These are phyloP conservation scores for Trichoderma simmonsii DNA, from an alignment of 2,329 filamentous ascomycete species.

Conservation along the genomic window DNA sequence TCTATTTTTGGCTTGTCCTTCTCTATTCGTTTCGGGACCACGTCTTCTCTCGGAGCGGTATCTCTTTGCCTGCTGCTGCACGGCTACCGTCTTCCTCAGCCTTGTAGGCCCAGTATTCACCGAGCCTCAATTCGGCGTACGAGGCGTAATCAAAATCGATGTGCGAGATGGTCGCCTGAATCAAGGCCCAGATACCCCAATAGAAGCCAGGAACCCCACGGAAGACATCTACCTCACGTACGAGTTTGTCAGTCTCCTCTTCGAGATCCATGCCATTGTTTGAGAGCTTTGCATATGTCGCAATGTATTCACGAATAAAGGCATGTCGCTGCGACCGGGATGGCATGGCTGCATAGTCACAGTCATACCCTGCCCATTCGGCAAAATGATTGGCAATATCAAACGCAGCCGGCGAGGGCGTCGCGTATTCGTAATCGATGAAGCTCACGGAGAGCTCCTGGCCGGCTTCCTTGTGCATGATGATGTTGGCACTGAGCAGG, in stretches of 20 bases:
- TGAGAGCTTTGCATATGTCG: slow-evolving; percentile 62
- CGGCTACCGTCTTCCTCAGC: slow-evolving; percentile 66
- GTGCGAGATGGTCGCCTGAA: slow-evolving; percentile 88
- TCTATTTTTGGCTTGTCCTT: slow-evolving; percentile 13
- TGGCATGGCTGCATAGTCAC: slow-evolving; percentile 81
- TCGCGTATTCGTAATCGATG: slow-evolving; percentile 98
- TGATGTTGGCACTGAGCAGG: slow-evolving; percentile 93
- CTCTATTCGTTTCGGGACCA: slow-evolving; percentile 56
- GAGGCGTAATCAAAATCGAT: slow-evolving; percentile 96
- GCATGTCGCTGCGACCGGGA: slow-evolving; percentile 70
- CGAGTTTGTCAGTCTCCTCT: slow-evolving; percentile 65
- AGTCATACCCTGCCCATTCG: slow-evolving; percentile 97
- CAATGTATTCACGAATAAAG: slow-evolving; percentile 82
- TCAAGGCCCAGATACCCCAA: slow-evolving; percentile 93
- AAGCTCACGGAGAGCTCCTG: slow-evolving; percentile 57
- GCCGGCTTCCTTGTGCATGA: slow-evolving; percentile 57
- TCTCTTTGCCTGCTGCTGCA: slow-evolving; percentile 48
- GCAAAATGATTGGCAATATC: slow-evolving; percentile 98
- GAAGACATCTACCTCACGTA: slow-evolving; percentile 79
- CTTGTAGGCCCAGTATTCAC: slow-evolving; percentile 93
- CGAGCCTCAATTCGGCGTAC: slow-evolving; percentile 81
- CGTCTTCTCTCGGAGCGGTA: slow-evolving; percentile 71
- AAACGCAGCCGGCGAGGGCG: slow-evolving; percentile 89
- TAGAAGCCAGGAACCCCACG: slow-evolving; percentile 85
- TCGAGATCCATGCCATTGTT: slow-evolving; percentile 48